These are phyloP conservation scores for Penicillium arizonense DNA, from an alignment of 495 filamentous ascomycete species.

Conservation along the genomic window DNA sequence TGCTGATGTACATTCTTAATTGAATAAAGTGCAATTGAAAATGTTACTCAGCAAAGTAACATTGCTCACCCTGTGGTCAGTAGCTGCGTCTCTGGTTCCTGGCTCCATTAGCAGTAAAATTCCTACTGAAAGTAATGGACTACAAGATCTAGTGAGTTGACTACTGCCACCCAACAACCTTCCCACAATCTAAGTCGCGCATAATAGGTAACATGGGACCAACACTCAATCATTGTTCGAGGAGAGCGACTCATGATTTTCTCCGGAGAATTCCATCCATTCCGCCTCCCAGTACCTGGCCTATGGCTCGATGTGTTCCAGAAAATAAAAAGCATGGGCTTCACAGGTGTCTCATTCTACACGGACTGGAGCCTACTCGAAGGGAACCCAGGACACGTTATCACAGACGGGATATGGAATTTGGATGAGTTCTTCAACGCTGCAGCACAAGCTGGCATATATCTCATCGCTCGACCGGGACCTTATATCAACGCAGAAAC, in stretches of 20 bases:
- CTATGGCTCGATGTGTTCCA: constrained; percentile 74
- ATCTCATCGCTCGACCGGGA: constrained; percentile 65
- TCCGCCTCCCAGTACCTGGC: constrained; percentile 62
- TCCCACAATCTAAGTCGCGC: background rate
- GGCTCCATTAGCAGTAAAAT: background rate
- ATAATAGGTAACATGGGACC: constrained; percentile 61
- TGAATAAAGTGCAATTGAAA: background rate
- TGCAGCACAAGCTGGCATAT: constrained; percentile 62
- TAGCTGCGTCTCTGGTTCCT: background rate
- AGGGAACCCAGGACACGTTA: constrained; percentile 60
- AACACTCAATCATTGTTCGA: constrained; percentile 62
- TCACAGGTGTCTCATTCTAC: constrained; percentile 68
- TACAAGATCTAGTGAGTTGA: constrained; percentile 10
- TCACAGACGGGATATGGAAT: constrained; percentile 62
- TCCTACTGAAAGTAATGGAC: background rate
- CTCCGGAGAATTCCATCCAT: constrained; percentile 69
- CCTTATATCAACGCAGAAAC: constrained; percentile 66
- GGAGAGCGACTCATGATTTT: constrained; percentile 66
- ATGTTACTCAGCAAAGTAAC: background rate
- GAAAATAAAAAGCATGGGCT: constrained; percentile 71
- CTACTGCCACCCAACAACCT: background rate
- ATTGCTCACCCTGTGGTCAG: background rate
- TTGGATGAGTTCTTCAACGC: constrained; percentile 64
- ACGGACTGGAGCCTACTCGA: constrained; percentile 69
- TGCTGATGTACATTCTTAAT: no score